These are phyloP conservation scores for Polygonum aviculare DNA, from an alignment of 148 eudicot genomes.

Conservation along the genomic window DNA sequence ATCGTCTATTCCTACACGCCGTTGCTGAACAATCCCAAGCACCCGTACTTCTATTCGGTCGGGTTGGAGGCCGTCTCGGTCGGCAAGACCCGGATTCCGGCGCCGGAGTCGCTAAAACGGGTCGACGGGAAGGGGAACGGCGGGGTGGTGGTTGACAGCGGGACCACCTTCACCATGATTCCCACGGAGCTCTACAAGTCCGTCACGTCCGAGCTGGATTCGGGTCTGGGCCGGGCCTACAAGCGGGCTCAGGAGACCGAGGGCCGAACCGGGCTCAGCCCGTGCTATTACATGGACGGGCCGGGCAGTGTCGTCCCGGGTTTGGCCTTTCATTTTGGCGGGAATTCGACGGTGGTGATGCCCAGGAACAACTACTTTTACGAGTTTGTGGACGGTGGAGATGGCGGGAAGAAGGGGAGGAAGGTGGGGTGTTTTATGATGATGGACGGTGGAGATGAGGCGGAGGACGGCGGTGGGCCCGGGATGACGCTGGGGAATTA, in stretches of 20 bases:
- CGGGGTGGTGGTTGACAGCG: slow-evolving; percentile 81
- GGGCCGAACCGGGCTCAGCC: slow-evolving; percentile 62
- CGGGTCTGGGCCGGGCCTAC: slow-evolving; percentile 23
- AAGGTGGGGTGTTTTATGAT: slow-evolving; percentile 78
- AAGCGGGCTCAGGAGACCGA: slow-evolving; percentile 46
- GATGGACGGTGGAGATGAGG: slow-evolving; percentile 69
- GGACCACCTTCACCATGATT: slow-evolving; percentile 77
- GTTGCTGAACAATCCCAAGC: slow-evolving; percentile 56
- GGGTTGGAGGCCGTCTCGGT: slow-evolving; percentile 58
- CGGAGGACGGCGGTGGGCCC: slow-evolving; percentile 59
- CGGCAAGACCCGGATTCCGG: slow-evolving; percentile 28
- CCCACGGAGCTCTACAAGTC: slow-evolving; percentile 34
- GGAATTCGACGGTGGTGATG: slow-evolving; percentile 65
- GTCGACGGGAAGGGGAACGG: slow-evolving; percentile 58
- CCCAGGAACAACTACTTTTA: slow-evolving; percentile 76
- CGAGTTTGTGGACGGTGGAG: slow-evolving; percentile 54
- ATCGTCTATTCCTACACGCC: slow-evolving; percentile 34
- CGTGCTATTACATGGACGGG: slow-evolving; percentile 47
- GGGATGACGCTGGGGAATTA: slow-evolving; percentile 78
- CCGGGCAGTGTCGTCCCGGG: slow-evolving; percentile 27
- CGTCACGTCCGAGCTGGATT: slow-evolving; percentile 38
- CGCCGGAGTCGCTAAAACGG: slow-evolving; percentile 37
- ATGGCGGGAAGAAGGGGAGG: slow-evolving; percentile 24
- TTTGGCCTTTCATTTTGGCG: slow-evolving; percentile 55
- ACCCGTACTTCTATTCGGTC: slow-evolving; percentile 60